Conservation (phyloP, 306 rosid genomes). For the Psophocarpus tetragonolobus region DNA sequence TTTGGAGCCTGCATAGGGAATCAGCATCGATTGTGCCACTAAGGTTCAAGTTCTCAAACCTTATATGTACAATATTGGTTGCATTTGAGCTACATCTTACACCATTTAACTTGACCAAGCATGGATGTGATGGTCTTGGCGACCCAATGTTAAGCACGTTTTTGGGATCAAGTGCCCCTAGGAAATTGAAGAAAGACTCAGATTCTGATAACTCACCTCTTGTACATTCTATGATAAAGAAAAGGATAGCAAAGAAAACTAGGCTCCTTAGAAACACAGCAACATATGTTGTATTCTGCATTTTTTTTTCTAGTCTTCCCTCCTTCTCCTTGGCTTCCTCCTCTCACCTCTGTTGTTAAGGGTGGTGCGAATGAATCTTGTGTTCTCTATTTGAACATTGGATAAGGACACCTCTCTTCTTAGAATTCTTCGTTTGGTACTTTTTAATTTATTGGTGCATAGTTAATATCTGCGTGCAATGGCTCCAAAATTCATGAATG, state of each 20-base stretch:
- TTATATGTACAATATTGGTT: conserved; percentile 30
- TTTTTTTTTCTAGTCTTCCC: conserved; percentile 16
- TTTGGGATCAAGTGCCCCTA: conserved; percentile 37
- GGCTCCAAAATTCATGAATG: not conserved
- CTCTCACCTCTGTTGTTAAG: not conserved
- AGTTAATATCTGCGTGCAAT: conserved; percentile 44
- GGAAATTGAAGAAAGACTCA: conserved; percentile 38
- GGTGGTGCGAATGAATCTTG: not conserved
- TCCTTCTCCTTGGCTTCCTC: not conserved
- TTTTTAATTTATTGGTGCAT: conserved; percentile 16
- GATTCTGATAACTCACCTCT: conserved; percentile 42
- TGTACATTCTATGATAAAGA: conserved; percentile 13
- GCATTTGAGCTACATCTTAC: conserved; percentile 37
- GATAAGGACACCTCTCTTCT: conserved; percentile 45
- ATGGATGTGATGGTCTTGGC: conserved; percentile 28
- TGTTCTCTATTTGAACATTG: conserved; percentile 8
- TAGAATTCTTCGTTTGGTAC: conserved; percentile 3
- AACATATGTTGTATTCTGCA: conserved; percentile 26
- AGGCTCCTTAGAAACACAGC: conserved; percentile 22
- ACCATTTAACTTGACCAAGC: conserved; percentile 39
- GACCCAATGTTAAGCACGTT: conserved; percentile 44
- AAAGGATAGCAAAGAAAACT: not conserved
- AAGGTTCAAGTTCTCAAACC: conserved; percentile 41
- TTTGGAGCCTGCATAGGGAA: conserved; percentile 38
- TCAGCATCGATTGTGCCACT: conserved; percentile 39